Base-by-base conservation (phyloP, 2,329 filamentous ascomycete species). In the Pseudogymnoascus sp. region DNA sequence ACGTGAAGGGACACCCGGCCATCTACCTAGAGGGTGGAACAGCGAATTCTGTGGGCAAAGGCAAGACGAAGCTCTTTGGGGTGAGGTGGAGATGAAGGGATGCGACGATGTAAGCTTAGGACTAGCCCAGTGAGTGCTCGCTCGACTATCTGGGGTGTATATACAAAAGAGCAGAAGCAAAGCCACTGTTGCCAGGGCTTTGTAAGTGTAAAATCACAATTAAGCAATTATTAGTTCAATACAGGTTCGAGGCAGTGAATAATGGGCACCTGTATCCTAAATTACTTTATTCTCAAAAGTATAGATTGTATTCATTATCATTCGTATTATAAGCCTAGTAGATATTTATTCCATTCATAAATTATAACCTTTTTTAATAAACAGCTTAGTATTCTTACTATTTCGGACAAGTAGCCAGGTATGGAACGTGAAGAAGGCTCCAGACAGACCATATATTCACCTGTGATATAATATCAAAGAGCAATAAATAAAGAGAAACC, bases 1-100 rank as follows among this genome's bases (percentile, higher is more conserved):
- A 96, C 74, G 84, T 96, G 26, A 87, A 83, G 69, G 91, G 90
- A 0, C 83, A 87, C 60, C 78, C 81, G 63, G 79, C 86, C 64
- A 81, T 89, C 62, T 88, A 87, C 67, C 78, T 90, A 15, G 87
- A 89, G 72, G 84, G 87, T 63, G 79, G 81, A 36, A 64, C 64
- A 9, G 63, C 67, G 26, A 66, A 70, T 31, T 66, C 66, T 38
- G 50, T 68, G 17, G 69, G 65, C 36, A 73, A 71, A 62, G 71
- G 65, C 47, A 72, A 71, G 61, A 68, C 67, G 11, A 74, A 70
- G 64, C 44, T 75, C 5, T 74, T 74, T 63, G 73, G 73, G 1
- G 65, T 75, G 17, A 47, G 64, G 19, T 67, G 66, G 66, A 63
- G 61, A 53, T 53, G 57, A 61, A 42, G 10, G 28, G 23, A 17